These are phyloP conservation scores for Oryza nivara DNA, from an alignment of 176 grass and related monocot genomes.

Conservation along the genomic window DNA sequence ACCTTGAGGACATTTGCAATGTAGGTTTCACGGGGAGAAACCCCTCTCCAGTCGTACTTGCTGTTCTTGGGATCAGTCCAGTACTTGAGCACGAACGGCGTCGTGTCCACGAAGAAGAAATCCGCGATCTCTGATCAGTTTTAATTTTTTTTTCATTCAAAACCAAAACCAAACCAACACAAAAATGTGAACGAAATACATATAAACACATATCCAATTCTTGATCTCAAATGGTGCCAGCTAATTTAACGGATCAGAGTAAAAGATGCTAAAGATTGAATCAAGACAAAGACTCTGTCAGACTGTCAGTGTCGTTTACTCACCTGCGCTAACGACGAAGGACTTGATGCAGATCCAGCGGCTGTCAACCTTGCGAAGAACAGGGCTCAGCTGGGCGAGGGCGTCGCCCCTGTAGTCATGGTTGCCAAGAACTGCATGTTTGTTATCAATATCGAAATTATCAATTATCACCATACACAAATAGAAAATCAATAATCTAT, in stretches of 20 bases:
- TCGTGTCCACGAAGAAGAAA: constrained; percentile 72
- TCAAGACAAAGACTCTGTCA: background rate
- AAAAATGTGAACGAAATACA: background rate
- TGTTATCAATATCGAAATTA: background rate
- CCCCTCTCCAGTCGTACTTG: constrained; percentile 75
- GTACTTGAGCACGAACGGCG: constrained; percentile 67
- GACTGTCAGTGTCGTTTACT: background rate
- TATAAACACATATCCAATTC: background rate
- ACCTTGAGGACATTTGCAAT: constrained; percentile 55
- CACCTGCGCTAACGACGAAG: constrained; percentile 69
- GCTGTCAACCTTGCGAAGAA: constrained; percentile 49
- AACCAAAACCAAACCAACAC: background rate
- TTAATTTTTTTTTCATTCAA: no score
- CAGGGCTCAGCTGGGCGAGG: constrained; percentile 53
- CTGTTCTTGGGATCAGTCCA: constrained; percentile 42
- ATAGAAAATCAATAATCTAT: background rate
- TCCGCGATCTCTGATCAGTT: constrained; percentile 48
- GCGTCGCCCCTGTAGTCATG: constrained; percentile 77
- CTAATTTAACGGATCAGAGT: no score
- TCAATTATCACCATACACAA: background rate
- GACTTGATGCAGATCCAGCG: constrained; percentile 77
- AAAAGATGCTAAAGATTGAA: no score
- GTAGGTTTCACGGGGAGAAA: constrained; percentile 54
- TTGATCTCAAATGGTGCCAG: background rate
- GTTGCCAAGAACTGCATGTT: constrained; percentile 69